These are phyloP conservation scores for Umbelopsis sp. DNA, from an alignment of 192 early-diverging fungal species.

Conservation along the genomic window DNA sequence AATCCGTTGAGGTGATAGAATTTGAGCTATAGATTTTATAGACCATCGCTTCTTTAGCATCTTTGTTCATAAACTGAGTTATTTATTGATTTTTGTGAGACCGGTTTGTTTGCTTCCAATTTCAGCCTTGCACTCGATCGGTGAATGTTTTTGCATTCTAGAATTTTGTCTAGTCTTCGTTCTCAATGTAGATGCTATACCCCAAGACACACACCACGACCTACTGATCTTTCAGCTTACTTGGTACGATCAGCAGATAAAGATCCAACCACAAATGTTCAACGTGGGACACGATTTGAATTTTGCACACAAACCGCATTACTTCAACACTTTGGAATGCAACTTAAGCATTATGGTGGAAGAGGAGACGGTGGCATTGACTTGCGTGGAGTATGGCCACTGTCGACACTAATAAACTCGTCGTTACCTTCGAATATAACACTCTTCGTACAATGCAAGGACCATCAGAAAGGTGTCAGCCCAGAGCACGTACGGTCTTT, in stretches of 20 bases:
- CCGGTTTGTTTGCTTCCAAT: too few species aligned
- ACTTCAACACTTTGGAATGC: slow-evolving; percentile 6
- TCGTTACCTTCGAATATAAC: background rate
- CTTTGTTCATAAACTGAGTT: too few species aligned
- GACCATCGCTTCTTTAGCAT: too few species aligned
- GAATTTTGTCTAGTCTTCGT: background rate
- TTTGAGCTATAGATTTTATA: background rate
- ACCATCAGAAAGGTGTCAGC: slow-evolving; percentile 20
- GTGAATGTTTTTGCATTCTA: background rate
- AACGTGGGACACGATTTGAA: slow-evolving; percentile 27
- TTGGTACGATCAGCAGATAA: background rate
- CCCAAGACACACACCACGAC: background rate
- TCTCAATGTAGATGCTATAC: slow-evolving; percentile 15
- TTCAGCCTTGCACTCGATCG: too few species aligned
- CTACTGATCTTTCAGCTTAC: background rate
- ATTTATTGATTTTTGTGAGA: too few species aligned
- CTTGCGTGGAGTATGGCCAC: slow-evolving; percentile 21
- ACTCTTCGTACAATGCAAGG: slow-evolving; percentile 27
- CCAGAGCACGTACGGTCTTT: slow-evolving; percentile 24
- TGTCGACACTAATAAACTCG: background rate
- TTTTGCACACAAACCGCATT: slow-evolving; percentile 13
- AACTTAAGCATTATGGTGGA: slow-evolving; percentile 24
- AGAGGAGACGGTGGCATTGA: slow-evolving; percentile 26
- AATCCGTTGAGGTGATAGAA: background rate
- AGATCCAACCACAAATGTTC: slow-evolving; percentile 7